A percentile compares a stretch with the other conserved stretches of the same genome.
phyloP scores from a whole-genome alignment of 2,329 filamentous ascomycete genomes.

The Arthrocladium fulminans region DNA sequence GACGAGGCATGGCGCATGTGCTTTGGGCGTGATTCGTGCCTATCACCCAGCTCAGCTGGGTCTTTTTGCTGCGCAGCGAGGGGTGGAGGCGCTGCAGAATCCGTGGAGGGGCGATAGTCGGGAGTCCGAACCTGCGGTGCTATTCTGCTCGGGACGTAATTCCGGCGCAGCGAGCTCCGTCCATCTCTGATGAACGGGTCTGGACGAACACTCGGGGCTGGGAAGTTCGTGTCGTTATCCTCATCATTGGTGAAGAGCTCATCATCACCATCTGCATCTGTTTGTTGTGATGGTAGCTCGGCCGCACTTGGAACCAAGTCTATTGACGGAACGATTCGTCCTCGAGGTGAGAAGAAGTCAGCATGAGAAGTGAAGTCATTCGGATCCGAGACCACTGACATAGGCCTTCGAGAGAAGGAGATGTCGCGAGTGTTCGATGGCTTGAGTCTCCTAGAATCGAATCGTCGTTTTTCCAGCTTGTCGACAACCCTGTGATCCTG shows the following conservation, averaged over 20 bases:
- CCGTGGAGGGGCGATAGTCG: not conserved
- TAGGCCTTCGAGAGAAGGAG: conserved; percentile 40
- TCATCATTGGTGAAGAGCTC: conserved; percentile 70
- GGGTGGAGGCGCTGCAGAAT: not conserved
- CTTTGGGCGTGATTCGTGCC: conserved; percentile 26
- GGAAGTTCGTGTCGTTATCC: conserved; percentile 29
- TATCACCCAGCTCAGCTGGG: conserved; percentile 6
- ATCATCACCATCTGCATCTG: conserved; percentile 81
- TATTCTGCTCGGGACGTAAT: conserved; percentile 47
- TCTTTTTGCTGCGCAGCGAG: not conserved
- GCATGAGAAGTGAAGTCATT: conserved; percentile 37
- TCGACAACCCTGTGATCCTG: conserved; percentile 52
- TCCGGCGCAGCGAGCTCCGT: conserved; percentile 25
- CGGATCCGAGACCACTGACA: conserved; percentile 51
- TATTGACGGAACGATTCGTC: conserved; percentile 32
- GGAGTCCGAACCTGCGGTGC: conserved; percentile 8
- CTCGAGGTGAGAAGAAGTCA: conserved; percentile 27
- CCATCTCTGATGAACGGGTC: not conserved
- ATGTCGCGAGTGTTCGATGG: conserved; percentile 36
- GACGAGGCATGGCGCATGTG: conserved; percentile 70
- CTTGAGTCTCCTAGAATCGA: conserved; percentile 26
- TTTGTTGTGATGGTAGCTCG: conserved; percentile 45
- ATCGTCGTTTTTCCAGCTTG: conserved; percentile 46
- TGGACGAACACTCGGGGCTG: conserved; percentile 2
- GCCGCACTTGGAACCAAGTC: conserved; percentile 37